Evolutionary conservation across 2,329 filamentous ascomycete species (phyloP), one percentile per base, ranked within the genome.

Genomic region (Colletotrichum musae): DNA sequence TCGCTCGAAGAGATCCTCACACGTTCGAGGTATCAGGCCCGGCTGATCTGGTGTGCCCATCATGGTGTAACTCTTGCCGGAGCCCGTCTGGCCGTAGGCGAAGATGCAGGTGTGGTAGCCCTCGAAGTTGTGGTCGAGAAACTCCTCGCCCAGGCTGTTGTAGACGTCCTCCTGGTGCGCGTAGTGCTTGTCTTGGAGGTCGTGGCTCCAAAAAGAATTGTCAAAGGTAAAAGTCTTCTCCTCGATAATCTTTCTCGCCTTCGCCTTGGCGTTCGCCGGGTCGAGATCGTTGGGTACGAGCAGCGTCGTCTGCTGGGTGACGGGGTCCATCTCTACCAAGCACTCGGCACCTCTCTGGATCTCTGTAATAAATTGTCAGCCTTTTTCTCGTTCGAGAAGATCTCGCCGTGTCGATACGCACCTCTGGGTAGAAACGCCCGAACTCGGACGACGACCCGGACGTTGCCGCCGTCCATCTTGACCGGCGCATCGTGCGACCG

Each of bases 31-130:
- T 73, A 99, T 99, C 64, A 99, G 86, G 5, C 96, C 96, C 0
- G 94, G 94, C 73, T 97, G 89, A 36, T 96, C 93, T 6, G 91
- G 86, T 1, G 88, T 91, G 51, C 96, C 96, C 96, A 99, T 99
- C 90, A 93, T 99, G 50, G 96, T 98, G 82, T 98, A 99, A 79
- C 94, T 97, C 85, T 99, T 99, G 59, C 96, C 96, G 0, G 95
- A 97, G 26, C 96, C 96, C 0, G 96, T 99, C 84, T 99, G 96
- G 12, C 96, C 96, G 77, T 99, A 98, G 70, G 96, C 96, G 78
- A 99, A 98, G 74, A 99, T 99, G 80, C 96, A 99, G 0, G 96
- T 99, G 82, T 99, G 95, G 83, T 99, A 99, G 72, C 96, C 96
- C 78, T 98, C 95, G 76, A 99, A 99, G 83, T 99, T 99, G 87